Conservation (phyloP, 2,329 filamentous ascomycete species). For the Calcarisporium arbuscula region DNA sequence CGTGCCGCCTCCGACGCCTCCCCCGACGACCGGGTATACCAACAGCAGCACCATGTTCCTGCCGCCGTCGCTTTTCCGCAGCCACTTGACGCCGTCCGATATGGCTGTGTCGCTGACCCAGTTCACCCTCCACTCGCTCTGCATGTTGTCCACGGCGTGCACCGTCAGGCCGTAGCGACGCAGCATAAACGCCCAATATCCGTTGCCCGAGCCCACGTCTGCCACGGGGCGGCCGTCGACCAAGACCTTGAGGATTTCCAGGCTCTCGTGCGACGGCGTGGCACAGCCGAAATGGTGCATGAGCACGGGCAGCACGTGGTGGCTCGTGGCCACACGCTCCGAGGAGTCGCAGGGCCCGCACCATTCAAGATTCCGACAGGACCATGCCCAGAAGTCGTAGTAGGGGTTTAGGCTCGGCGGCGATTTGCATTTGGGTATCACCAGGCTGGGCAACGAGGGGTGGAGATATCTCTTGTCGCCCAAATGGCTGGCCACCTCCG, state of each 20-base stretch:
- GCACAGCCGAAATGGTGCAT: constrained; percentile 77
- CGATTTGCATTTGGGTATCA: constrained; percentile 40
- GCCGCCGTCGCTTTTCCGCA: constrained; percentile 42
- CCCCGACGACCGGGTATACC: constrained; percentile 66
- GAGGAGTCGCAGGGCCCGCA: constrained; percentile 51
- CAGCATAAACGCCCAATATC: constrained; percentile 71
- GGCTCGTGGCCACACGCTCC: constrained; percentile 46
- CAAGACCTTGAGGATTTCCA: constrained; percentile 53
- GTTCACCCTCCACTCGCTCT: constrained; percentile 60
- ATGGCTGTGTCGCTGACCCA: constrained; percentile 65
- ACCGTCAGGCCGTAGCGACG: constrained; percentile 50
- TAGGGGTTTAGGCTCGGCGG: constrained; percentile 54
- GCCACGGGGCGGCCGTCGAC: constrained; percentile 48
- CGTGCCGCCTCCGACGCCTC: constrained; percentile 55
- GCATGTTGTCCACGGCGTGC: constrained; percentile 59
- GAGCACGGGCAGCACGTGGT: constrained; percentile 64
- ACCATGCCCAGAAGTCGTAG: constrained; percentile 61
- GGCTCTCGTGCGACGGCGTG: constrained; percentile 59
- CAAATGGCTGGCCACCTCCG: constrained; percentile 51
- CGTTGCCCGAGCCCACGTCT: constrained; percentile 66
- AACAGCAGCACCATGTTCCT: constrained; percentile 57
- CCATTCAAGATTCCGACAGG: constrained; percentile 59
- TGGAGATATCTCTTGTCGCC: constrained; percentile 44
- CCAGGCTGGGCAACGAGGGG: constrained; percentile 30
- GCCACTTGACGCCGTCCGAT: constrained; percentile 53